These are phyloP conservation scores for Phalaenopsis hybrid DNA, from an alignment of 116 monocot genomes.

Conservation along the genomic window DNA sequence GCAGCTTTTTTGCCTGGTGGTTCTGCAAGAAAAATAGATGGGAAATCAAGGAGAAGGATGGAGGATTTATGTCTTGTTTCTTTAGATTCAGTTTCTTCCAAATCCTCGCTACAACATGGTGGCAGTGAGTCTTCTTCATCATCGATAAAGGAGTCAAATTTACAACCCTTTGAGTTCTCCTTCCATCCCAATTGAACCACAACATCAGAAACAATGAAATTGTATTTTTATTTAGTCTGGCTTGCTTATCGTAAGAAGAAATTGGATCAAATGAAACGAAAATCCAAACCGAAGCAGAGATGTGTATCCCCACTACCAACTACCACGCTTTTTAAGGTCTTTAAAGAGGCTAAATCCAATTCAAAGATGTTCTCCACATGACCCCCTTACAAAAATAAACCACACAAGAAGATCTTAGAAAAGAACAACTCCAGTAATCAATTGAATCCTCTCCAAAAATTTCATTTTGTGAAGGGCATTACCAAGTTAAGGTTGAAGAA, in stretches of 20 bases:
- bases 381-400: slow-evolving; percentile 36
- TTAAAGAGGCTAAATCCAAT: slow-evolving; percentile 50
- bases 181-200: too few species aligned
- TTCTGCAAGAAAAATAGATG: neutral
- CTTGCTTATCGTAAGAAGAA: neutral
- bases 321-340: slow-evolving; percentile 46
- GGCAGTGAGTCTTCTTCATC: too few species aligned
- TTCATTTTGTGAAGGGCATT: neutral
- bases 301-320: slow-evolving; percentile 61
- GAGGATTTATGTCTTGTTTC: slow-evolving; percentile 9
- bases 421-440: slow-evolving; percentile 14
- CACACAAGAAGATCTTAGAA: slow-evolving; percentile 24
- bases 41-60: neutral
- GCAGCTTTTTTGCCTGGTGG: neutral
- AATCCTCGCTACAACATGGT: neutral
- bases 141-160: too few species aligned
- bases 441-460: slow-evolving; percentile 1
- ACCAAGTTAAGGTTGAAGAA: too few species aligned
- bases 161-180: too few species aligned
- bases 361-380: slow-evolving; percentile 82
- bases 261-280: neutral
- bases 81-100: neutral
- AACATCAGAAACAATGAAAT: too few species aligned
- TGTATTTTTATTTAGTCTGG: neutral
- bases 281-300: slow-evolving; percentile 28